These are phyloP conservation scores for Helenozyma baotianmanensis DNA, from an alignment of 805 yeast species.

Conservation along the genomic window DNA sequence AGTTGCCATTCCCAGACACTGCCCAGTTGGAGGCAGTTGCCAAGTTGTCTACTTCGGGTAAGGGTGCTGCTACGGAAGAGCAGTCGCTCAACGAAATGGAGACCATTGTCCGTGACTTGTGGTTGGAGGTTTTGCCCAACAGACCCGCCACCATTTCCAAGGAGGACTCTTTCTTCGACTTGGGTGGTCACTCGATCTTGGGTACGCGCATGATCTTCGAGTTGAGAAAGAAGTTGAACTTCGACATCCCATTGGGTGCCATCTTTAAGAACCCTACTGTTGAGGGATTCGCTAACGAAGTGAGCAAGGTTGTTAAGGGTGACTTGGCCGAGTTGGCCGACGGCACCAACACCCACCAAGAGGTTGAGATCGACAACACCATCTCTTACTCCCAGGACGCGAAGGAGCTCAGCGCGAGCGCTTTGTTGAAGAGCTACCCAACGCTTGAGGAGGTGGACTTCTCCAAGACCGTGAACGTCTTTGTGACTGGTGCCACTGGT, in stretches of 20 bases:
- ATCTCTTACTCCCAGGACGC: slow-evolving; percentile 70
- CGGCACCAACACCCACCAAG: slow-evolving; percentile 19
- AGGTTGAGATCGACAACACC: slow-evolving; percentile 18
- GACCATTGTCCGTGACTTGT: slow-evolving; percentile 66
- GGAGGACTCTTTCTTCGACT: slow-evolving; percentile 88
- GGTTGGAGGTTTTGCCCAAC: slow-evolving; percentile 83
- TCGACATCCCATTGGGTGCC: slow-evolving; percentile 85
- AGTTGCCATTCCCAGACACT: slow-evolving; percentile 88
- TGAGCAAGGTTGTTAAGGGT: slow-evolving; percentile 52
- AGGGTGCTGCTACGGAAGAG: slow-evolving; percentile 41
- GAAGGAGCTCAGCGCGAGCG: slow-evolving; percentile 37
- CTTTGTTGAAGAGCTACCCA: slow-evolving; percentile 41
- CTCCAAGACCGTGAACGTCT: slow-evolving; percentile 49
- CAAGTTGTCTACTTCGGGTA: slow-evolving; percentile 34
- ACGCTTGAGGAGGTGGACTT: slow-evolving; percentile 37
- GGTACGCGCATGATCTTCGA: slow-evolving; percentile 97
- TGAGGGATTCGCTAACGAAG: slow-evolving; percentile 67
- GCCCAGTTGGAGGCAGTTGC: slow-evolving; percentile 81
- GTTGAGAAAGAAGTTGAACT: slow-evolving; percentile 68
- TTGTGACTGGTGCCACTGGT: slow-evolving; percentile 95
- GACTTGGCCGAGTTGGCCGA: slow-evolving; percentile 43
- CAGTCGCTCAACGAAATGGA: slow-evolving; percentile 58
- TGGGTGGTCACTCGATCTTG: slow-evolving; percentile 96
- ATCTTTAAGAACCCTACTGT: slow-evolving; percentile 89
- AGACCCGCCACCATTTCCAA: slow-evolving; percentile 73